Evolutionary conservation across 495 filamentous ascomycete genomes (phyloP), one percentile per base, ranked within the genome.

Genomic region (Trichocladium uniseriatum): DNA sequence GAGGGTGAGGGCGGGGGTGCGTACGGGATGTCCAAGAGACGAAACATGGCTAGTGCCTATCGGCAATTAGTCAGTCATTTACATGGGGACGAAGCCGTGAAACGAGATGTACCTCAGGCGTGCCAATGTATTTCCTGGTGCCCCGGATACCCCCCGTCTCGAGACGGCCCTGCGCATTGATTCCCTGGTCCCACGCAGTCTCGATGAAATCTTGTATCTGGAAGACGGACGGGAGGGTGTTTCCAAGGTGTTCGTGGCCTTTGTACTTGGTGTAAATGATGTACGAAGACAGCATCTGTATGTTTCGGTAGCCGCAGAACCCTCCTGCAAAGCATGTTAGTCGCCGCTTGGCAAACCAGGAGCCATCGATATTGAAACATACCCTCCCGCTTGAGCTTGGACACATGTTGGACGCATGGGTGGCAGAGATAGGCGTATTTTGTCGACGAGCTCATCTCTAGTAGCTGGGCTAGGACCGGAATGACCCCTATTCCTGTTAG

Each of bases 291-390:
- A 95, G 60, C 88, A 95, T 94, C 58, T 98, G 92, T 35, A 96
- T 95, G 63, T 95, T 98, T 9, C 92, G 76, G 59, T 96, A 98
- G n/a, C 92, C 92, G 66, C 92, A 98, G 67, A 97, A 98, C 1
- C 88, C 87, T 29, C 90, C 85, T 72, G 9, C 7, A 21, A 43
- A 20, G 27, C 18, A 11, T 3, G 18, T 44, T n/a, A 55, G 21
- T 39, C 6, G 13, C 31, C 2, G 10, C 31, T 11, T 10, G 31
- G 31, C 4, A 4, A 2, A 18, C 6, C 8, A 1, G 11, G 32
- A 3, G 4, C 5, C 19, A 1, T 13, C 16, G 18, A 32, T 16
- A 16, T 20, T n/a, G n/a, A 34, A 16, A 22, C 34, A 6, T 62
- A 71, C 73, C 79, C 66, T 95, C 89, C 31, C 71, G 77, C 9